Evolutionary conservation across 495 filamentous ascomycete species (phyloP), one percentile per base, ranked within the genome.

Genomic region (Tuber umbilicatum): DNA sequence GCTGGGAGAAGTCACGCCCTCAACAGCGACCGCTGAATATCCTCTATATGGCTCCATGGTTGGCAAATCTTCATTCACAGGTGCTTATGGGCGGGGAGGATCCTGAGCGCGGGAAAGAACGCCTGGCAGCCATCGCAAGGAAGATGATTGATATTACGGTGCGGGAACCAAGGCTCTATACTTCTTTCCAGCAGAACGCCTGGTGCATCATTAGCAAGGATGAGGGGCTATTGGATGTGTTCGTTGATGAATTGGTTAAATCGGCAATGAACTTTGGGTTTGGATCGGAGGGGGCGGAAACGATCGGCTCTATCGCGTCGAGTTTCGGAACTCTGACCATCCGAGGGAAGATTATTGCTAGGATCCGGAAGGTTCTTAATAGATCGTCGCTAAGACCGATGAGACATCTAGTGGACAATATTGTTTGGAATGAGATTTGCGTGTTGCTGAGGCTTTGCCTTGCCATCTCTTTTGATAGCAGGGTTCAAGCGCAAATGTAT

Each of bases 1-100:
- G 89, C 16, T 91, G 89, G 89, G 89, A 89, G 70, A 88, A 88
- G 79, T 89, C 89, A 76, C 85, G 86, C 38, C 86, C 88, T 17
- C 86, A 88, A 70, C 89, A 91, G 81, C 86, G 89, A 75, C 88
- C 89, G 6, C 79, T 90, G 69, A 89, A 88, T 74, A 84, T 91
- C 12, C 85, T 87, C 10, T 91, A 91, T 78, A 90, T 91, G 88
- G 87, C 88, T 35, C 89, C 89, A 5, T 91, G 89, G 89, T 83
- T 91, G 70, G 83, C 85, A 4, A 86, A 88, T 40, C 80, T 91
- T 47, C 85, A 88, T 71, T 87, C 86, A 16, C 86, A 86, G 68
- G 83, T 90, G 9, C 81, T 90, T 60, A 82, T 86, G 39, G 84
- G 84, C 60, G 70, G 78, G 27, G 89, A 91, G 69, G 89, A 91